Evolutionary conservation across 768 basidiomycete species (phyloP).

Genomic region (Mycena olivaceomarginata): DNA sequence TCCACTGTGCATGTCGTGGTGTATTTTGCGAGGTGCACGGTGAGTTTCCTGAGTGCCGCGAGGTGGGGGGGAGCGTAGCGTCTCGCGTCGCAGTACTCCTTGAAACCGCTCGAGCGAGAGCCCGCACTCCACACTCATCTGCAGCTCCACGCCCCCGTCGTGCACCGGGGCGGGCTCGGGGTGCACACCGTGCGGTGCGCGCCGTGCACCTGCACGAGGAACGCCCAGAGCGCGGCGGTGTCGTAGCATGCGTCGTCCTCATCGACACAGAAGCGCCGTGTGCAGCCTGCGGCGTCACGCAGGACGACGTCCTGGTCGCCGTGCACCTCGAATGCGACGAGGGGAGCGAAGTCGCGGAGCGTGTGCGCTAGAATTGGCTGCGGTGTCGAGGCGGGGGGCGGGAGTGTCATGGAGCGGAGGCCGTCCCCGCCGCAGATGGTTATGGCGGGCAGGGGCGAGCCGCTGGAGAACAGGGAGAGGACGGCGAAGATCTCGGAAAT

Average conservation of each 20-base stretch:
- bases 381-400: not conserved
- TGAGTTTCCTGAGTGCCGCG: not conserved
- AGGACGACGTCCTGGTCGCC: slow-evolving; percentile 2
- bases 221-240: slow-evolving; percentile 6
- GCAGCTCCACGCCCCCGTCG: not conserved
- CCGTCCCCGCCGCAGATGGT: not conserved
- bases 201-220: not conserved
- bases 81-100: too few relatives aligned
- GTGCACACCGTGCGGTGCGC: slow-evolving; percentile 7
- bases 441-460: not conserved
- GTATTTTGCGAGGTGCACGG: not conserved
- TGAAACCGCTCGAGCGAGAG: too few relatives aligned
- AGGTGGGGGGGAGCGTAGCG: not conserved
- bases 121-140: not conserved
- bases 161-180: too few relatives aligned
- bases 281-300: not conserved
- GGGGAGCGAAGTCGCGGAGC: not conserved
- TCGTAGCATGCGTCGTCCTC: slow-evolving; percentile 6
- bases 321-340: slow-evolving; percentile 1
- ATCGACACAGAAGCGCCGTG: slow-evolving; percentile 4
- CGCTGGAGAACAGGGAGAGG: not conserved
- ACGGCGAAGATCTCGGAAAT: not conserved
- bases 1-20: not conserved
- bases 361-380: not conserved
- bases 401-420: not conserved